Conservation (phyloP, 768 basidiomycete genomes). For the Kwoniella europaea region DNA sequence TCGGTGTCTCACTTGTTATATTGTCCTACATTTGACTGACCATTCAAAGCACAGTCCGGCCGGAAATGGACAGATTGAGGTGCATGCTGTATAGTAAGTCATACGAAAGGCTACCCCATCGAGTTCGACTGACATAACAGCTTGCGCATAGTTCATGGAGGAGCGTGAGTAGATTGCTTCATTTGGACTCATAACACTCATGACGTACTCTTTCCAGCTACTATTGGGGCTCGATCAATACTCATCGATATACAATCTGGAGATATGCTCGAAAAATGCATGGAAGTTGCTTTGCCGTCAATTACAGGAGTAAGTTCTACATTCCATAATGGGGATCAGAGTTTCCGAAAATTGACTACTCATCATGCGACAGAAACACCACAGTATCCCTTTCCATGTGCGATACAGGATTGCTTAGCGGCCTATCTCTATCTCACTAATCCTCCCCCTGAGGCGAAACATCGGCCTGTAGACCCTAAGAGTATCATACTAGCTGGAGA, state of each 20-base stretch:
- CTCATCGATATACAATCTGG: constrained; percentile 65
- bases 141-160: constrained; percentile 54
- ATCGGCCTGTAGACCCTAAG: constrained; percentile 76
- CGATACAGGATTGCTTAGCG: constrained; percentile 83
- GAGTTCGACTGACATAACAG: neutral
- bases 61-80: constrained; percentile 78
- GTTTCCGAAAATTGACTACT: neutral
- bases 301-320: constrained; percentile 63
- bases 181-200: neutral
- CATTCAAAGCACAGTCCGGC: constrained; percentile 57
- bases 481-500: constrained; percentile 87
- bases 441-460: constrained; percentile 79
- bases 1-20: neutral
- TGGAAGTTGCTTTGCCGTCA: constrained; percentile 75
- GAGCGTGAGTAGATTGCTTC: constrained; percentile 40
- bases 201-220: constrained; percentile 31
- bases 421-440: constrained; percentile 87
- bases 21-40: neutral
- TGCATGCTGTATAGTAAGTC: constrained; percentile 84
- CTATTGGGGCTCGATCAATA: constrained; percentile 59
- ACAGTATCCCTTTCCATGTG: constrained; percentile 91
- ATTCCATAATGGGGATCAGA: neutral
- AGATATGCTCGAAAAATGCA: constrained; percentile 89
- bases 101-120: neutral
- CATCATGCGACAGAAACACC: constrained; percentile 64